These are phyloP conservation scores for Phytophthora litchii DNA, from an alignment of 352 stramenopile species.

Conservation along the genomic window DNA sequence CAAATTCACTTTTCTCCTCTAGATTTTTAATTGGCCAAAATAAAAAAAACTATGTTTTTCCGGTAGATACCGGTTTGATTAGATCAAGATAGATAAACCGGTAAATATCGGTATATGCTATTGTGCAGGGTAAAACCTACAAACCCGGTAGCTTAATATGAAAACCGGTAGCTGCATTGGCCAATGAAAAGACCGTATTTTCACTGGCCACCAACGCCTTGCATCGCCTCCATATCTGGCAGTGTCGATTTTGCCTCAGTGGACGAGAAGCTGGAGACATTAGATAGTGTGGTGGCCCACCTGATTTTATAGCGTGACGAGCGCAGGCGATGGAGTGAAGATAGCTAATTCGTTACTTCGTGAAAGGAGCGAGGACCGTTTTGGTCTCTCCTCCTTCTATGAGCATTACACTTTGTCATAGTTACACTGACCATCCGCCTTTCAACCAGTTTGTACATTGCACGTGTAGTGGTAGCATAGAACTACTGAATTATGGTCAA, in stretches of 20 bases:
- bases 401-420: constrained; percentile 72
- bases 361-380: constrained; percentile 56
- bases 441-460: constrained; percentile 16
- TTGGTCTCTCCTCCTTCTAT: constrained; percentile 58
- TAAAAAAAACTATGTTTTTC: no score
- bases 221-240: background rate
- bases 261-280: background rate
- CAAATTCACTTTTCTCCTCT: no score
- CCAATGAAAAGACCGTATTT: constrained; percentile 9
- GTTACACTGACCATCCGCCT: constrained; percentile 73
- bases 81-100: no score
- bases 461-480: background rate
- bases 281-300: background rate
- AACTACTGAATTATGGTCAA: no score
- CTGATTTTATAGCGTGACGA: constrained; percentile 1
- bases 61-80: no score
- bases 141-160: no score
- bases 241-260: constrained; percentile 21
- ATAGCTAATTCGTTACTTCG: constrained; percentile 45
- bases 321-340: constrained; percentile 54
- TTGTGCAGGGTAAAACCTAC: no score
- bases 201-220: background rate
- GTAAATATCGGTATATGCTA: no score
- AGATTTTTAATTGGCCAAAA: no score
- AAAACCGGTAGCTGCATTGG: no score